Percentiles rank a stretch among this genome's conserved stretches.
phyloP scores from a whole-genome alignment of 768 basidiomycete species.

The Lentinula detonsa region DNA sequence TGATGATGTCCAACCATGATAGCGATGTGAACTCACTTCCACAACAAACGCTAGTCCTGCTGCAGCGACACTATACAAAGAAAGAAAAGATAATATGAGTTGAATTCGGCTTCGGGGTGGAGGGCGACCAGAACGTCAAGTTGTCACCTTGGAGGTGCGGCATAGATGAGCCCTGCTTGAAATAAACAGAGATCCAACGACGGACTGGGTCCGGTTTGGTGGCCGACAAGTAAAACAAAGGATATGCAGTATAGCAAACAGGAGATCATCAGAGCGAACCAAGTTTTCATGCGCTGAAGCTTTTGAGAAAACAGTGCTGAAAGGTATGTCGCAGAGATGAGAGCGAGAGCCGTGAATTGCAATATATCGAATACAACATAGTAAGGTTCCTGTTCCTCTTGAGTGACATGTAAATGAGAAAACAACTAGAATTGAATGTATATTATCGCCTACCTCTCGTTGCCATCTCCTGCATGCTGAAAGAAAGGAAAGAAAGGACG shows the following conservation, averaged over 20 bases:
- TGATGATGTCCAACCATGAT: neutral
- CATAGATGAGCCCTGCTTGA: conserved; percentile 11
- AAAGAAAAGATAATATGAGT: neutral
- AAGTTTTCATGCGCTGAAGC: conserved; percentile 7
- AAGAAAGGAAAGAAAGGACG: too few relatives aligned
- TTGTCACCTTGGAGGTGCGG: conserved; percentile 5
- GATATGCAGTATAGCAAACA: conserved; percentile 9
- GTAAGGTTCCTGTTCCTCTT: too few relatives aligned
- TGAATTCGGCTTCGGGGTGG: neutral
- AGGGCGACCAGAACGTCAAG: neutral
- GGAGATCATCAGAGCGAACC: conserved; percentile 9
- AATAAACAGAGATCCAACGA: conserved; percentile 8
- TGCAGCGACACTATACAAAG: conserved; percentile 2
- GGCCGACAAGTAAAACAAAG: conserved; percentile 10
- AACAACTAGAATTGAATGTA: too few relatives aligned
- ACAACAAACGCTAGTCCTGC: conserved; percentile 3
- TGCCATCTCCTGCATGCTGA: too few relatives aligned
- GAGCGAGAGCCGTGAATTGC: conserved; percentile 1
- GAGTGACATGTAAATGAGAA: too few relatives aligned
- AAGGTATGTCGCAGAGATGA: conserved; percentile 2
- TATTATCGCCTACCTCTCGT: too few relatives aligned
- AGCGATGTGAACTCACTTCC: neutral
- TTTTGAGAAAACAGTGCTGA: conserved; percentile 6
- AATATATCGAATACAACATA: conserved; percentile 6
- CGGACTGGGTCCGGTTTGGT: conserved; percentile 8